phyloP scores from a whole-genome alignment of 2,329 filamentous ascomycete species.

The Nothomitra cinnamomea region DNA sequence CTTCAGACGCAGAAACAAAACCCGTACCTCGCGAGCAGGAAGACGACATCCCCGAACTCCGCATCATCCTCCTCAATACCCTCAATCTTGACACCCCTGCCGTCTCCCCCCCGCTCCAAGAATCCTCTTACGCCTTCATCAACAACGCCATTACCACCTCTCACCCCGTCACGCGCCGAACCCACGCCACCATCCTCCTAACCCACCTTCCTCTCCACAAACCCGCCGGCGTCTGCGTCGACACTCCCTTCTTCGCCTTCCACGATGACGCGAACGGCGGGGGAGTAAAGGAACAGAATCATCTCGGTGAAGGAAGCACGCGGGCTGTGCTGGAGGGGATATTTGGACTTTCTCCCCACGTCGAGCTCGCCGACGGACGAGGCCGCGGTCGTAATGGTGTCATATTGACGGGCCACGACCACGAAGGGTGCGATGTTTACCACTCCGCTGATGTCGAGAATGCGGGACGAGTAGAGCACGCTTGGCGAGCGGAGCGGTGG shows the following conservation, averaged over 20 bases:
- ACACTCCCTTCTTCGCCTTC: conserved; percentile 70
- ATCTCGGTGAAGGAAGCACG: conserved; percentile 57
- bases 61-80: conserved; percentile 74
- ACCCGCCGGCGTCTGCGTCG: conserved; percentile 61
- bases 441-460: conserved; percentile 31
- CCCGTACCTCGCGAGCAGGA: no score
- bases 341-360: conserved; percentile 55
- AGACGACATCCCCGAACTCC: conserved; percentile 47
- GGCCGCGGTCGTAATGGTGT: conserved; percentile 58
- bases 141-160: conserved; percentile 49
- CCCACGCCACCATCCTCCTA: conserved; percentile 64
- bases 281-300: conserved; percentile 79
- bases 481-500: conserved; percentile 18
- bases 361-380: conserved; percentile 32
- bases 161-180: conserved; percentile 40
- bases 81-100: conserved; percentile 88
- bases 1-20: no score
- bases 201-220: conserved; percentile 92
- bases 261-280: conserved; percentile 48
- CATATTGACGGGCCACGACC: conserved; percentile 85
- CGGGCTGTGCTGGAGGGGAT: conserved; percentile 68
- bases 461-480: conserved; percentile 9
- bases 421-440: conserved; percentile 80
- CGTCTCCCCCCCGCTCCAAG: conserved; percentile 46
- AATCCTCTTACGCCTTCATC: conserved; percentile 61